These are phyloP conservation scores for Globisporangium alternatum DNA, from an alignment of 352 stramenopile genomes.

Conservation along the genomic window DNA sequence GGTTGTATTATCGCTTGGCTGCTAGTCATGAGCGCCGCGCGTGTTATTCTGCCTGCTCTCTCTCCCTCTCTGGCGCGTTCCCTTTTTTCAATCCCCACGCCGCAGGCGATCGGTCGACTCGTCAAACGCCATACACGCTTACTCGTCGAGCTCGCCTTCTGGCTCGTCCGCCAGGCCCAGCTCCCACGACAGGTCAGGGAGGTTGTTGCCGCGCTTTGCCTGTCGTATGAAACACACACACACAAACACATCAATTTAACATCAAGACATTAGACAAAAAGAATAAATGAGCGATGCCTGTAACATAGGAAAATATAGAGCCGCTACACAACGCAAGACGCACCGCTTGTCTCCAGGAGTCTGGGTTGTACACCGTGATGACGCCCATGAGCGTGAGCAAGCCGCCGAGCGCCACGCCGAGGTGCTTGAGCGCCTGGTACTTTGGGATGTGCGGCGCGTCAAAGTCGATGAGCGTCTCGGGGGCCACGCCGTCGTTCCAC, in stretches of 20 bases:
- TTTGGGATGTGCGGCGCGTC: conserved; percentile 84
- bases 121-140: conserved; percentile 22
- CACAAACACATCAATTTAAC: conserved; percentile 8
- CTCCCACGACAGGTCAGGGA: conserved; percentile 83
- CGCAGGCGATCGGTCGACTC: conserved; percentile 8
- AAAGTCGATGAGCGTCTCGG: conserved; percentile 88
- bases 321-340: conserved; percentile 12
- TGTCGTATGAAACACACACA: conserved; percentile 18
- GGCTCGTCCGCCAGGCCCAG: conserved; percentile 68
- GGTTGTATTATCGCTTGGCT: background rate
- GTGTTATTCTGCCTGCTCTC: background rate
- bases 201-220: conserved; percentile 70
- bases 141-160: conserved; percentile 83
- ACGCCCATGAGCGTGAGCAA: conserved; percentile 75
- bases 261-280: background rate
- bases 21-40: conserved; percentile 6
- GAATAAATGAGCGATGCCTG: background rate
- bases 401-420: conserved; percentile 48
- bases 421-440: conserved; percentile 66
- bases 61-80: background rate
- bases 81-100: background rate
- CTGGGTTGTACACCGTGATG: conserved; percentile 78
- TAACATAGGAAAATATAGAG: background rate
- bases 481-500: conserved; percentile 84
- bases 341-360: conserved; percentile 79